Conservation (phyloP, 2,329 filamentous ascomycete species). For the Pyrenophora teres region DNA sequence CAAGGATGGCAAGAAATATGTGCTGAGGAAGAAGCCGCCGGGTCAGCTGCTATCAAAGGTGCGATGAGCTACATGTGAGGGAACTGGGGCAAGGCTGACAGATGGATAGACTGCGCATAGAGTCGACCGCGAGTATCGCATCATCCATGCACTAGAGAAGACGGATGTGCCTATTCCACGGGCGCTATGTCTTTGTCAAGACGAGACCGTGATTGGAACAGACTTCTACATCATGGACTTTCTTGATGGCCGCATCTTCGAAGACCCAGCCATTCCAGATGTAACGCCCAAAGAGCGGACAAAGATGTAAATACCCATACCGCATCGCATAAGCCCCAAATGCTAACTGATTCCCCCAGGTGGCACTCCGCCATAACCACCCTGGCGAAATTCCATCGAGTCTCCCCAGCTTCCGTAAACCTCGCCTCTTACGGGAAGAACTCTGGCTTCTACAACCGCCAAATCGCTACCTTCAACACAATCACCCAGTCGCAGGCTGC, state of each 20-base stretch:
- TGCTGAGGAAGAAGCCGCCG: constrained; percentile 98
- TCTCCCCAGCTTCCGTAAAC: constrained; percentile 68
- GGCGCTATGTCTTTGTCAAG: constrained; percentile 84
- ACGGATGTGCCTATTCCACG: constrained; percentile 87
- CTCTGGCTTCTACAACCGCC: constrained; percentile 80
- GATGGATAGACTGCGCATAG: constrained; percentile 79
- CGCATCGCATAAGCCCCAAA: too few species aligned
- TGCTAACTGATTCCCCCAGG: constrained; percentile 44
- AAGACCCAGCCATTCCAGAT: constrained; percentile 80
- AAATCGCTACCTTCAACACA: constrained; percentile 79
- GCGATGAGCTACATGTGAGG: not conserved
- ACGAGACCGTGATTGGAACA: constrained; percentile 78
- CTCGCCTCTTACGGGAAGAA: constrained; percentile 74
- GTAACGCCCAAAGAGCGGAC: constrained; percentile 70
- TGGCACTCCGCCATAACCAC: constrained; percentile 85
- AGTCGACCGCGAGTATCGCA: constrained; percentile 92
- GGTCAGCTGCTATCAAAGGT: constrained; percentile 77
- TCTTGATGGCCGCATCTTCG: constrained; percentile 89
- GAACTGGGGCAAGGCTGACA: not conserved
- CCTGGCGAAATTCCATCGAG: constrained; percentile 81
- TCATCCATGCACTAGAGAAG: constrained; percentile 78
- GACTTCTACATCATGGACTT: constrained; percentile 98
- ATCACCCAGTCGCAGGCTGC: constrained; percentile 79
- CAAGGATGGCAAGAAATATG: constrained; percentile 71
- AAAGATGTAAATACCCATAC: constrained; percentile 60